phyloP scores from a whole-genome alignment of 306 rosid genomes.

The Styphnolobium japonicum region DNA sequence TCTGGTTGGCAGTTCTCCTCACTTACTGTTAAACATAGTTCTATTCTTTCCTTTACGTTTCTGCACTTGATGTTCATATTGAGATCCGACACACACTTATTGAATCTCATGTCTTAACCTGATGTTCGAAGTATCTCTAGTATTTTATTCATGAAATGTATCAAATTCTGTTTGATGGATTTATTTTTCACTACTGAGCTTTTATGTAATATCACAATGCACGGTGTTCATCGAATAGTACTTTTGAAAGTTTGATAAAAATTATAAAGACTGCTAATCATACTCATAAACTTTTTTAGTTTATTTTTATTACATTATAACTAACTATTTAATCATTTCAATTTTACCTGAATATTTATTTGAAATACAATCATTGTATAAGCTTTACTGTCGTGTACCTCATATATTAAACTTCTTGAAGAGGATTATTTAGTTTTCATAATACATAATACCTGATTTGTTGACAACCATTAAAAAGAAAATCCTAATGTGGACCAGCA shows the following conservation, averaged over 20 bases:
- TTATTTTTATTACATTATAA: neutral
- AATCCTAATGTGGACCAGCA: slow-evolving; percentile 16
- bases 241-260: no score
- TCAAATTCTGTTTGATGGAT: no score
- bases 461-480: neutral
- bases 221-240: no score
- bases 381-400: neutral
- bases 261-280: no score
- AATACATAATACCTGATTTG: neutral
- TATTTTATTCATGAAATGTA: no score
- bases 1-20: slow-evolving; percentile 11
- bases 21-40: neutral
- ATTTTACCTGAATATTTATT: neutral
- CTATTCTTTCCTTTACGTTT: neutral
- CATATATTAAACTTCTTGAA: neutral
- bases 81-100: neutral
- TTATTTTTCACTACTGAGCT: no score
- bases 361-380: neutral
- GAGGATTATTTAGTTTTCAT: neutral
- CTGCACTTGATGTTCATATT: neutral
- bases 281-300: neutral
- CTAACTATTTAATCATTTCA: neutral
- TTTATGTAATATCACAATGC: no score
- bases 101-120: slow-evolving; percentile 6
- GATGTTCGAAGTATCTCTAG: neutral